Base-by-base conservation (phyloP, 1,284 basidiomycete genomes). In the Ustilago curta region DNA sequence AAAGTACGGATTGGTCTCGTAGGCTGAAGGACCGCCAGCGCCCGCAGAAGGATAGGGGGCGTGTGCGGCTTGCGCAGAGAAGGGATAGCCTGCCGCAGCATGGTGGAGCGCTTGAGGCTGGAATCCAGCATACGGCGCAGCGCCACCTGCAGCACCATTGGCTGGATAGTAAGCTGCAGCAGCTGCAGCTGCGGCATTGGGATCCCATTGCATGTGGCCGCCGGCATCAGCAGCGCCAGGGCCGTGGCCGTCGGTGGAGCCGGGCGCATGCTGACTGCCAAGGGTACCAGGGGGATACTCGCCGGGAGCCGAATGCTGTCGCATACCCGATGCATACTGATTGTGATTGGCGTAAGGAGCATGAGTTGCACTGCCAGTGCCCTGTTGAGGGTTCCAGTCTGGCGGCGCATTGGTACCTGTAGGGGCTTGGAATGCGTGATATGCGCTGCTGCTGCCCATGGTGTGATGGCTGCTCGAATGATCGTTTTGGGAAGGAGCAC, bases 1-100 rank as follows among this genome's bases (percentile, higher is more conserved):
- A 66, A 78, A 77, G 61, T 81, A 81, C 7, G 77, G 65, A 44
- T 79, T 81, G 6, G 65, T 16, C 14, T 74, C 70, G 45, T 59
- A 71, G 11, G 53, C 71, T 2, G 69, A 62, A 8, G 55, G 47
- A 23, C 53, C 59, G 47, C 58, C 58, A 1, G 50, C 59, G 37
- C 55, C 58, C 1, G 49, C 43, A 5, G 42, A 21, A 6, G 55
- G 32, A 25, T 49, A 58, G 16, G 51, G 43, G 14, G 42, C 70
- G 5, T 52, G 44, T 29, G 31, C 57, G 32, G n/a, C 57, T 37
- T 44, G 40, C n/a, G 40, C 48, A 1, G 73, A 31, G 31, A 76
- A 76, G 0, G 73, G 64, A 27, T 76, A 76, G 50, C 56, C 65
- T 2, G 64, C 60, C 9, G 63, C 59, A 0, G 68, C 62, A 32